Percentiles rank a stretch among this genome's conserved stretches.
phyloP scores from a whole-genome alignment of 2,329 filamentous ascomycete species.

The Colletotrichum melonis region DNA sequence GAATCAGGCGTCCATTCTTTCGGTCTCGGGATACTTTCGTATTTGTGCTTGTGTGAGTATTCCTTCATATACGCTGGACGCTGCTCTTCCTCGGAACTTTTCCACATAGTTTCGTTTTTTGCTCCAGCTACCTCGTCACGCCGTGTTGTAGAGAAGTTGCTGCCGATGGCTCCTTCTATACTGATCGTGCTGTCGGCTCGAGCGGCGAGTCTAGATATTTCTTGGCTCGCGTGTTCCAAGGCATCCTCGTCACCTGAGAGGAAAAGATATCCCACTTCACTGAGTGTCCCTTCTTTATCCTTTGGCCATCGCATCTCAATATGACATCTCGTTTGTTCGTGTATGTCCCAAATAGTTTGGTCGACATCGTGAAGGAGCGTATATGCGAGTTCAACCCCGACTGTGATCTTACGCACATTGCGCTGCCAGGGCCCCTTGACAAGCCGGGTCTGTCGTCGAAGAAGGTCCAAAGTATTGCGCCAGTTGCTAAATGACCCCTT shows the following conservation, averaged over 20 bases:
- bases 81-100: neutral
- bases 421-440: constrained; percentile 32
- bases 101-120: constrained; percentile 9
- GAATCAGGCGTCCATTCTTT: constrained; percentile 53
- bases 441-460: constrained; percentile 51
- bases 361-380: constrained; percentile 37
- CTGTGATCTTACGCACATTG: constrained; percentile 40
- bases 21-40: constrained; percentile 53
- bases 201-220: constrained; percentile 16
- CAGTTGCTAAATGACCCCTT: constrained; percentile 49
- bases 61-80: constrained; percentile 1
- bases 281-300: neutral
- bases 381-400: constrained; percentile 36
- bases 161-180: constrained; percentile 6
- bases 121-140: neutral
- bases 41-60: constrained; percentile 36
- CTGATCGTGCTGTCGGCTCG: neutral
- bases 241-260: constrained; percentile 32
- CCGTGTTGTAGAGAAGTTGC: neutral
- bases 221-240: constrained; percentile 18
- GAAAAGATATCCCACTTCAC: neutral
- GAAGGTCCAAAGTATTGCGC: constrained; percentile 50
- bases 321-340: constrained; percentile 40
- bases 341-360: constrained; percentile 43
- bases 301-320: constrained; percentile 35